Evolutionary conservation across 1,139 yeast species (phyloP).

Genomic region (Eremothecium coryli): DNA sequence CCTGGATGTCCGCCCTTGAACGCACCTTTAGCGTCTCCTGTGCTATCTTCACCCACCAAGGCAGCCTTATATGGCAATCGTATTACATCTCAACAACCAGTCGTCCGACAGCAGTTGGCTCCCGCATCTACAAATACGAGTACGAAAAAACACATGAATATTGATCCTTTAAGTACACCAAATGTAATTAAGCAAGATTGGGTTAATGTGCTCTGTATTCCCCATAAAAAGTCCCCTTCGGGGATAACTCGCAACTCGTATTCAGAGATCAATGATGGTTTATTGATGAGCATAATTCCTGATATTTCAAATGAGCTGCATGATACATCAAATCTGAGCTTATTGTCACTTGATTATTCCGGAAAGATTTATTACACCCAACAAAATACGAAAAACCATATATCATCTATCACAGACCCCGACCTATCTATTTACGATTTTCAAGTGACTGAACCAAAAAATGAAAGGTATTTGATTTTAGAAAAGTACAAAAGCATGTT

Average conservation of each 20-base stretch:
- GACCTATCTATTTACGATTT: conserved; percentile 72
- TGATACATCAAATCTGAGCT: conserved; percentile 34
- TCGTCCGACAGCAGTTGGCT: neutral
- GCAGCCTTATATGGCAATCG: neutral
- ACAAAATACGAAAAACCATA: conserved; percentile 18
- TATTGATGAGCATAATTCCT: conserved; percentile 21
- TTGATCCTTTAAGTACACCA: neutral
- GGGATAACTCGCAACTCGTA: conserved; percentile 19
- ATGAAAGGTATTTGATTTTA: conserved; percentile 53
- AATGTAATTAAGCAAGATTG: conserved; percentile 22
- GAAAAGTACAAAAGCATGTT: conserved; percentile 53
- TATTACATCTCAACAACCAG: neutral
- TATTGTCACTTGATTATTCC: conserved; percentile 33
- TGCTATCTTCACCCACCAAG: too few species aligned
- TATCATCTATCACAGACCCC: conserved; percentile 36
- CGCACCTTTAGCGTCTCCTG: neutral
- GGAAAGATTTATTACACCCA: conserved; percentile 36
- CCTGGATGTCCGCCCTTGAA: neutral
- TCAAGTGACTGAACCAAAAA: conserved; percentile 51
- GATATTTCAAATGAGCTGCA: conserved; percentile 34
- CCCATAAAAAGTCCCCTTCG: conserved; percentile 20
- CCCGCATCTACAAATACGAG: neutral
- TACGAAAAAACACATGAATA: neutral
- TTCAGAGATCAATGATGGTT: conserved; percentile 20
- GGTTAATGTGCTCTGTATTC: conserved; percentile 22